These are phyloP conservation scores for Plasmodium yoelii DNA, from an alignment of 169 alveolate species.

Conservation along the genomic window DNA sequence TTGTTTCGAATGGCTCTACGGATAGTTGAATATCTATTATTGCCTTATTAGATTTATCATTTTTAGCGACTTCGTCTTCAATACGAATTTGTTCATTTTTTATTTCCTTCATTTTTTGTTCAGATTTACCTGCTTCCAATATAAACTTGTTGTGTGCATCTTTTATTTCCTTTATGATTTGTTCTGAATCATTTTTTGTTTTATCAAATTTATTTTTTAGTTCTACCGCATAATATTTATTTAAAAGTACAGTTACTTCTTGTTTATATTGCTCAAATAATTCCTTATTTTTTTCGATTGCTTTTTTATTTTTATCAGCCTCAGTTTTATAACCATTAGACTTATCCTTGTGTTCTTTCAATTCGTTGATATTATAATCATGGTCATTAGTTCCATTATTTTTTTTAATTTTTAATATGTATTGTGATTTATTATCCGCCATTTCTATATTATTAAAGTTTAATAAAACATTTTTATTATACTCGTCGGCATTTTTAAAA, in stretches of 20 bases:
- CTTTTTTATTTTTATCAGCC: background rate
- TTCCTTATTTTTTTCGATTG: background rate
- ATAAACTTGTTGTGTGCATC: background rate
- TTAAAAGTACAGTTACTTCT: background rate
- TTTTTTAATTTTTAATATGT: background rate
- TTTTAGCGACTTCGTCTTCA: background rate
- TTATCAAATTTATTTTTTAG: conserved; percentile 1
- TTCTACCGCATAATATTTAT: conserved; percentile 2
- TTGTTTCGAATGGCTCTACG: background rate
- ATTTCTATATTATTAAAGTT: background rate
- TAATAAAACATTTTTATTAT: conserved; percentile 1
- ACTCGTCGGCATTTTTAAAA: background rate
- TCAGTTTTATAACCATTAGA: background rate
- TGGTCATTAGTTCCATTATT: no score
- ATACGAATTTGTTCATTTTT: background rate
- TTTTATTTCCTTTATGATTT: conserved; percentile 1
- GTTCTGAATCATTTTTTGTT: background rate
- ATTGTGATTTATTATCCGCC: background rate
- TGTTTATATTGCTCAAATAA: background rate
- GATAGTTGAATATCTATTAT: background rate
- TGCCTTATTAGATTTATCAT: background rate
- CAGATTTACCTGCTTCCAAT: background rate
- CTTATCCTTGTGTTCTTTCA: background rate
- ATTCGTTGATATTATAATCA: background rate
- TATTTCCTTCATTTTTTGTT: background rate